A percentile compares a stretch with the other conserved stretches of the same genome.
Conservation (phyloP, 305 asterid genomes). For the Fraxinus xanthoxyloides region DNA sequence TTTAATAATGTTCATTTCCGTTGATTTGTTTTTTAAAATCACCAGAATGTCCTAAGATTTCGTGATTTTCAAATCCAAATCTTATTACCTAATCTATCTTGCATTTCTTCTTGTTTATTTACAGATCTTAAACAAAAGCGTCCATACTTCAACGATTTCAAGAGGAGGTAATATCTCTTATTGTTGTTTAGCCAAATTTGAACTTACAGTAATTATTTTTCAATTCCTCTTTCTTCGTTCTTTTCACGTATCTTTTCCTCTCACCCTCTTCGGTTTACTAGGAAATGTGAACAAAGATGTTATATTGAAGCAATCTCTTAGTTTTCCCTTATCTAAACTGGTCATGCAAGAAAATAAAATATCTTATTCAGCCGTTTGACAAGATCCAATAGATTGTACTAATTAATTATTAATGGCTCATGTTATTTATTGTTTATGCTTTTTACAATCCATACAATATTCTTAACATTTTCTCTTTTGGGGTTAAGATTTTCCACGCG, state of each 20-base stretch:
- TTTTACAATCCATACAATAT: background rate
- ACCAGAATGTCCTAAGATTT: too few species aligned
- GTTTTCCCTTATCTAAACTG: background rate
- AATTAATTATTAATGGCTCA: background rate
- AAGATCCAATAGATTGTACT: background rate
- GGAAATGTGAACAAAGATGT: background rate
- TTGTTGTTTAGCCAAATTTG: conserved; percentile 17
- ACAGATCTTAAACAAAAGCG: conserved; percentile 92
- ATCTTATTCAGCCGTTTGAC: background rate
- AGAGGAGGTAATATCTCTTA: conserved; percentile 64
- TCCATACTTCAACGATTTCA: conserved; percentile 97
- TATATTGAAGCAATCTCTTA: background rate
- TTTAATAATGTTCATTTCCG: too few species aligned
- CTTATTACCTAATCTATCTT: too few species aligned
- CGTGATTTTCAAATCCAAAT: too few species aligned
- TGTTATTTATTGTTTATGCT: background rate
- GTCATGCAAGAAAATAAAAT: background rate
- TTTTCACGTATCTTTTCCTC: background rate
- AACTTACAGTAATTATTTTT: background rate
- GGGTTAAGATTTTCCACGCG: background rate
- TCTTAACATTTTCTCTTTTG: background rate
- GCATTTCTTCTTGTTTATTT: too few species aligned
- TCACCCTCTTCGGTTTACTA: background rate
- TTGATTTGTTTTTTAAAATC: too few species aligned
- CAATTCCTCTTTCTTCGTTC: background rate